Conservation (phyloP, 2,329 filamentous ascomycete genomes). For the Colletotrichum nymphaeae region DNA sequence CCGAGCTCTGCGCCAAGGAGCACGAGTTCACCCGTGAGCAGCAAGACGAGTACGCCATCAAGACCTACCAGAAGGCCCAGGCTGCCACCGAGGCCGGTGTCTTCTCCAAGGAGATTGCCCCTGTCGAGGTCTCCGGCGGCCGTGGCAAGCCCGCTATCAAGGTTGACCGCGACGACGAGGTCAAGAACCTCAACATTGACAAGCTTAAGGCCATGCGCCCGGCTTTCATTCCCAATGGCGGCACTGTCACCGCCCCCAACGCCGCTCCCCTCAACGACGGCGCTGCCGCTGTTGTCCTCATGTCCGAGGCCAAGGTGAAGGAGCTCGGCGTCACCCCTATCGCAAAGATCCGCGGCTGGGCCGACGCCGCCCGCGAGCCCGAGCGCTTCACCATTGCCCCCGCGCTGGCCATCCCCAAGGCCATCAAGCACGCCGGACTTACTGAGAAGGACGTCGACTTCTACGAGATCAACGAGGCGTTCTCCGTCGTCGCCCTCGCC, state of each 20-base stretch:
- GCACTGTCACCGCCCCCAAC: constrained; percentile 95
- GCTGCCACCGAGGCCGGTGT: constrained; percentile 83
- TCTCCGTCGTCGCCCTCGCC: constrained; percentile 94
- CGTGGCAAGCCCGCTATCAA: constrained; percentile 88
- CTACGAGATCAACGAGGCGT: constrained; percentile 99
- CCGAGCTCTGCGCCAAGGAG: constrained; percentile 90
- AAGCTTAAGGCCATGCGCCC: constrained; percentile 89
- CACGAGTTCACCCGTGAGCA: constrained; percentile 83
- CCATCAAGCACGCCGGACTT: constrained; percentile 92
- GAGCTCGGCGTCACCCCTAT: constrained; percentile 91
- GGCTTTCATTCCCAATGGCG: constrained; percentile 81
- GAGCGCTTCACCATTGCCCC: constrained; percentile 97
- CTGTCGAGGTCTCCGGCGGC: constrained; percentile 87
- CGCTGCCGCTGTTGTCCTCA: constrained; percentile 90
- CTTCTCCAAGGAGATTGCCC: constrained; percentile 89
- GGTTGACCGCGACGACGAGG: constrained; percentile 91
- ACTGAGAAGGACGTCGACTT: constrained; percentile 83
- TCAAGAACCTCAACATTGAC: constrained; percentile 89
- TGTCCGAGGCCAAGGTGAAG: constrained; percentile 94
- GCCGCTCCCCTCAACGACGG: constrained; percentile 97
- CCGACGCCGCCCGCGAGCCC: constrained; percentile 89
- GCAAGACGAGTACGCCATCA: constrained; percentile 96
- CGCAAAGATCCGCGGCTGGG: constrained; percentile 98
- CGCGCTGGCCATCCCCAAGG: constrained; percentile 94
- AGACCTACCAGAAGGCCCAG: constrained; percentile 93